Percentiles rank a stretch among this genome's conserved stretches.
These are phyloP conservation scores for Fragilariopsis cylindrus DNA, from an alignment of 108 stramenopile species.

Conservation along the genomic window DNA sequence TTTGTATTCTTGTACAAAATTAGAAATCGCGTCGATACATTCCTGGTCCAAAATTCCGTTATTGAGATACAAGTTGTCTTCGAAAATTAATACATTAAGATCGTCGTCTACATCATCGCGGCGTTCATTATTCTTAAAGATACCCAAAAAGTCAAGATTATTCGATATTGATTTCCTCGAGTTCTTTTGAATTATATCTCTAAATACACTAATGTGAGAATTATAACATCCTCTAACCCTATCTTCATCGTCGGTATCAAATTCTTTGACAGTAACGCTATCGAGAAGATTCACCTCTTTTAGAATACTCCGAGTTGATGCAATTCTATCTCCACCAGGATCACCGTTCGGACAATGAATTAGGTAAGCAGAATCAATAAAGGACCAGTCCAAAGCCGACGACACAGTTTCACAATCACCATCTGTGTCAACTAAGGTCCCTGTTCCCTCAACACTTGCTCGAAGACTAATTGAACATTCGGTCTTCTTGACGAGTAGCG, in stretches of 20 bases:
- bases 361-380: slow-evolving; percentile 38
- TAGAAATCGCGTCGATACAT: slow-evolving; percentile 19
- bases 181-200: slow-evolving; percentile 16
- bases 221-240: slow-evolving; percentile 49
- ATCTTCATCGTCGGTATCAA: slow-evolving; percentile 52
- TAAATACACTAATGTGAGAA: slow-evolving; percentile 40
- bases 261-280: slow-evolving; percentile 37
- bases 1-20: slow-evolving; percentile 14
- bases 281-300: slow-evolving; percentile 27
- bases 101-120: neutral
- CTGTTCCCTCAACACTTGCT: neutral
- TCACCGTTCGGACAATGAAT: slow-evolving; percentile 53
- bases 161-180: neutral
- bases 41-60: slow-evolving; percentile 22
- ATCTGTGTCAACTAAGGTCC: neutral
- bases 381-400: slow-evolving; percentile 31
- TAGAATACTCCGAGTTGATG: slow-evolving; percentile 23
- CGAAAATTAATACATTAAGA: slow-evolving; percentile 37
- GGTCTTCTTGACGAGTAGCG: neutral
- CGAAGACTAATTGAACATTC: neutral
- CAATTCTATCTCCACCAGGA: slow-evolving; percentile 21
- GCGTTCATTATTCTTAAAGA: neutral
- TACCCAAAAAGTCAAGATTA: neutral
- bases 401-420: neutral
- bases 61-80: slow-evolving; percentile 42